Conservation (phyloP, 768 basidiomycete genomes). For the Collybia sp. region DNA sequence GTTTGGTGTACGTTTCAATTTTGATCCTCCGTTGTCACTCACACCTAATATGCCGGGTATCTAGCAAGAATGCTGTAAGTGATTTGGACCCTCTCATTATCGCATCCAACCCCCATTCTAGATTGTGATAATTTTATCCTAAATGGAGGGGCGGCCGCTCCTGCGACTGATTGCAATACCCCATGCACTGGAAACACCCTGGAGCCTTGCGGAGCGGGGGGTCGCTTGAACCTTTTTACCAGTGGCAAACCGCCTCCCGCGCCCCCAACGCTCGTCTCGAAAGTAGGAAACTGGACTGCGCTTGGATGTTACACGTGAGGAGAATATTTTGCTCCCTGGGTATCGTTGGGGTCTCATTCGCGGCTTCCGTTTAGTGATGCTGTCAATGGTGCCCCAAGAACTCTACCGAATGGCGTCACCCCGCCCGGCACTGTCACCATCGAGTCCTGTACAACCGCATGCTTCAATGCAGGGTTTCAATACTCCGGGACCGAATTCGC, state of each 20-base stretch:
- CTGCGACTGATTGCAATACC: conserved; percentile 53
- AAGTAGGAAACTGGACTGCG: conserved; percentile 59
- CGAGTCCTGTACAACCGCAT: conserved; percentile 55
- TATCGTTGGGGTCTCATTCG: conserved; percentile 25
- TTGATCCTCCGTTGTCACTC: conserved; percentile 2
- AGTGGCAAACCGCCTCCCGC: conserved; percentile 54
- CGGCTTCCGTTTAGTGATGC: conserved; percentile 30
- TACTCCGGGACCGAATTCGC: conserved; percentile 36
- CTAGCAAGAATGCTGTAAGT: conserved; percentile 50
- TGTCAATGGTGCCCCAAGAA: conserved; percentile 34
- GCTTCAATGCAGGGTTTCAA: conserved; percentile 46
- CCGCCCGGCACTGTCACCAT: conserved; percentile 44
- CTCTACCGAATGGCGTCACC: conserved; percentile 29
- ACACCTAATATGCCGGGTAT: conserved; percentile 13
- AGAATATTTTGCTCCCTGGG: conserved; percentile 12
- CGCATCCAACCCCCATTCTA: conserved; percentile 16
- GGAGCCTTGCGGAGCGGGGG: conserved; percentile 59
- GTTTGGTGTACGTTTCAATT: conserved; percentile 28
- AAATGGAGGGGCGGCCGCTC: conserved; percentile 38
- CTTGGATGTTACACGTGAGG: conserved; percentile 74
- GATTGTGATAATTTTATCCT: conserved; percentile 60
- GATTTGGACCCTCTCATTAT: neutral
- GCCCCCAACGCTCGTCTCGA: conserved; percentile 46
- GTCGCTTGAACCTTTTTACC: conserved; percentile 60
- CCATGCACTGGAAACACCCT: conserved; percentile 53